Conservation (phyloP, 108 stramenopile genomes). For the Pseudonitzschia multiseries region DNA sequence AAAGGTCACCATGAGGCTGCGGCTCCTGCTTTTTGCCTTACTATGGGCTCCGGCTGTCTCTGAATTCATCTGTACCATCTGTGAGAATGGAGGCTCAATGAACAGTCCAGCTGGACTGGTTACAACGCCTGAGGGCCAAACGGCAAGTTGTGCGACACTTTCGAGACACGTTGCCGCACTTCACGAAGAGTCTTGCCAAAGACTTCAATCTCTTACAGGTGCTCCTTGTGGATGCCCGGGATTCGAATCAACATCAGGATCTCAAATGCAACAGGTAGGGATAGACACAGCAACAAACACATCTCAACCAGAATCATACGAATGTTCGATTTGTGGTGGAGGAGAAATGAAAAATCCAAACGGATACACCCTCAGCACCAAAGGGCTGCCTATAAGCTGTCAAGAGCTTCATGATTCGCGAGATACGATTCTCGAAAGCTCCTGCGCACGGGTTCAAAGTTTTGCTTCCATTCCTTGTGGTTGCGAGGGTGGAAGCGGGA, state of each 20-base stretch:
- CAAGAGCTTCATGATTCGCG: conserved; percentile 11
- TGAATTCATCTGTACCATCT: conserved; percentile 10
- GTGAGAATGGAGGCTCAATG: neutral
- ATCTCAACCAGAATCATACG: neutral
- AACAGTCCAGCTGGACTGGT: conserved; percentile 13
- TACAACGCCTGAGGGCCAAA: neutral
- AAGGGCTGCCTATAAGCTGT: conserved; percentile 3
- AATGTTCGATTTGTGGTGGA: conserved; percentile 23
- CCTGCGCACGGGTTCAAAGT: neutral
- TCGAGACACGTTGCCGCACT: neutral
- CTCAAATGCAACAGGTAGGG: too few species aligned
- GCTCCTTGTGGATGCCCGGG: conserved; percentile 13
- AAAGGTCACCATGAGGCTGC: neutral
- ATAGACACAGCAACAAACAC: neutral
- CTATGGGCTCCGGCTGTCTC: conserved; percentile 4
- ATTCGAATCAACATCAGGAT: neutral
- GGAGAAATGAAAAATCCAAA: conserved; percentile 19
- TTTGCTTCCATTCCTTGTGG: conserved; percentile 14
- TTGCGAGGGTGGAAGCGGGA: neutral
- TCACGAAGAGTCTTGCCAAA: neutral
- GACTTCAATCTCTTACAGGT: conserved; percentile 1
- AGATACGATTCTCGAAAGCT: neutral
- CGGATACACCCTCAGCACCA: neutral
- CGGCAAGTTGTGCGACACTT: neutral
- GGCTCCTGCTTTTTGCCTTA: neutral